Evolutionary conservation across 768 basidiomycete genomes (phyloP).

Genomic region (Mycena chlorophos): DNA sequence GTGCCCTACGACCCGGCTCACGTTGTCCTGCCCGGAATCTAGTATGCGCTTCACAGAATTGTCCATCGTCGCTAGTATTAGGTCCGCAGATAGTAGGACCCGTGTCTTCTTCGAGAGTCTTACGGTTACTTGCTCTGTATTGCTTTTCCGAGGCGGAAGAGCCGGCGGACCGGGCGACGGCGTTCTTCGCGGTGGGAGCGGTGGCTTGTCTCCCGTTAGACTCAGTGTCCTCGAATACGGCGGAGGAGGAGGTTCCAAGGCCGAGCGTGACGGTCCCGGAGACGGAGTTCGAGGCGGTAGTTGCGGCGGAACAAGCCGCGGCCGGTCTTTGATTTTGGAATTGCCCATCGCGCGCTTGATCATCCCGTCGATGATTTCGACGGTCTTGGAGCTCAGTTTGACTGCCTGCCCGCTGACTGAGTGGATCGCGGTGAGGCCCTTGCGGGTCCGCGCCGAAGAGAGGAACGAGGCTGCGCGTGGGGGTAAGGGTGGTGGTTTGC

Average conservation of each 20-base stretch:
- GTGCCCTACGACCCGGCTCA: conserved; percentile 55
- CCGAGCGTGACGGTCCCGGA: conserved; percentile 11
- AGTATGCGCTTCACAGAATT: conserved; percentile 54
- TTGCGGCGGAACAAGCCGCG: conserved; percentile 14
- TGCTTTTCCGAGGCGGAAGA: conserved; percentile 35
- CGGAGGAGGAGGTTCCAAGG: conserved; percentile 17
- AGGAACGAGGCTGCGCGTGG: conserved; percentile 56
- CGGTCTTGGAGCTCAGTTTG: conserved; percentile 62
- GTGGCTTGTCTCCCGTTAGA: conserved; percentile 18
- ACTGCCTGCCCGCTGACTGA: conserved; percentile 66
- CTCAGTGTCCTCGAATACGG: conserved; percentile 3
- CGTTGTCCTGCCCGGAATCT: conserved; percentile 46
- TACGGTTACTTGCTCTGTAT: conserved; percentile 12
- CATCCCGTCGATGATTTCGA: conserved; percentile 59
- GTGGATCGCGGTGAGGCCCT: conserved; percentile 61
- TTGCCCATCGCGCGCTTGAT: conserved; percentile 58
- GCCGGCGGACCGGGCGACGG: conserved; percentile 32
- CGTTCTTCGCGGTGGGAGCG: conserved; percentile 26
- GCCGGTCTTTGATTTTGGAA: conserved; percentile 31
- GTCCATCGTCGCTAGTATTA: conserved; percentile 65
- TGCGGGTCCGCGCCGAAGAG: conserved; percentile 58
- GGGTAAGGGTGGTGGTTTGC: conserved; percentile 33
- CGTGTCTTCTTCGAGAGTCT: conserved; percentile 46
- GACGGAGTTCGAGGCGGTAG: conserved; percentile 25
- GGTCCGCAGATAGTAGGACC: conserved; percentile 61